Evolutionary conservation across 2,329 filamentous ascomycete species (phyloP), one percentile per base, ranked within the genome.

Genomic region (Ophiocordyceps australis): DNA sequence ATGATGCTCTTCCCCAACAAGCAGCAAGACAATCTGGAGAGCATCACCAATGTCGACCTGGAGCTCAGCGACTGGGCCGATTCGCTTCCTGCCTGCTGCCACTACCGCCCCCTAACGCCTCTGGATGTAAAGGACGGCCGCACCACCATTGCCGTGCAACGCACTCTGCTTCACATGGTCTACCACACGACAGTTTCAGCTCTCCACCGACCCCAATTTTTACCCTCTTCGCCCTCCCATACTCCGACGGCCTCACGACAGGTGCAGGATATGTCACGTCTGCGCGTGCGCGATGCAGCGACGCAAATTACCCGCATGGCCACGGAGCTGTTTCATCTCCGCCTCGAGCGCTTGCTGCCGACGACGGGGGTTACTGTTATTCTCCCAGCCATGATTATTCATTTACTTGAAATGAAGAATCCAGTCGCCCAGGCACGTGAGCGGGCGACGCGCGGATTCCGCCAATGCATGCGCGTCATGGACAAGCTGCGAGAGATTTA

Each of bases 1-100:
- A 86, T 91, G 70, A 89, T 92, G 76, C 59, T 94, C 15, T 74
- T 91, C 23, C 83, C 85, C 5, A 92, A 91, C 50, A 91, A 86
- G 50, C 65, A 77, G 19, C 66, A 82, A 28, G 73, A 80, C n/a
- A 82, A 85, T 39, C 70, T 76, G 3, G 76, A 78, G 36, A 74
- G 79, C 34, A 80, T 94, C 27, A 71, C 74, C 35, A 57, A 60
- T 23, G 91, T 86, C 42, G 83, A 94, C 40, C 58, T 69, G 24
- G 76, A 85, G 46, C 63, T 95, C 26, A 69, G 73, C 39, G 62
- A 68, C 22, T 95, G 86, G 86, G 62, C 74, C 31, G 59, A 71
- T 24, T 65, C 71, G 20, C 63, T 93, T 18, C 77, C 81, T 0
- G 50, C 64, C 13, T 70, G 72, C 36, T 83, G 80, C 35, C 66